Evolutionary conservation across 2,329 filamentous ascomycete species (phyloP), one percentile per base, ranked within the genome.

Genomic region (Cercospora sojina): DNA sequence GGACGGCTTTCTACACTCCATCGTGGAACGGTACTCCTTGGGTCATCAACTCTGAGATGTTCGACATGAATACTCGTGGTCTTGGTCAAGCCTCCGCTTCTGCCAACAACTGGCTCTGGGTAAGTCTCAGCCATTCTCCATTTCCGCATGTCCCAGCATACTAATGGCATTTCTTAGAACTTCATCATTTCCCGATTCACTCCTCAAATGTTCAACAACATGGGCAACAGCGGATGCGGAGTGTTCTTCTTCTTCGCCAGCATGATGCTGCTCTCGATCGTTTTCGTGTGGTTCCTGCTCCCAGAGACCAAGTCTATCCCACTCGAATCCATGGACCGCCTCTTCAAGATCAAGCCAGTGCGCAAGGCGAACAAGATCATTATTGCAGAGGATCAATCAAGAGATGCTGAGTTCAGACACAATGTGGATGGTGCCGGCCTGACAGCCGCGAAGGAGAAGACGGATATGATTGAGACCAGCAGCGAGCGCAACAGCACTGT

Each of bases 31-130:
- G 75, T 35, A 90, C 88, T 0, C 90, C 90, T 0, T 93, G 90
- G 90, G 89, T 93, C 23, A 80, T 91, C 74, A 91, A 91, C 80
- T 78, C 76, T 0, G 90, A 93, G 77, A 92, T 93, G 82, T 92
- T 92, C 77, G 86, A 90, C 72, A 85, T 87, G 69, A 89, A 89
- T 78, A 86, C 87, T 25, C 83, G 89, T 61, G 86, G 87, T 0
- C 83, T 93, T 0, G 90, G 89, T 1, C 90, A 92, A 74, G 90
- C 90, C 9, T 89, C 84, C 41, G 90, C 90, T 0, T 86, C 89
- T 0, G 87, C 87, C 2, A 89, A 86, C 78, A 91, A 92, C 77
- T 92, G 90, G 90, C 84, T 90, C 74, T 90, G 82, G 71, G 64
- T 65, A n/a, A 58, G 64, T 58, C 4, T 12, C 29, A 53, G 13